Evolutionary conservation across 2,329 filamentous ascomycete genomes (phyloP).

Genomic region (Botrytis fragariae): DNA sequence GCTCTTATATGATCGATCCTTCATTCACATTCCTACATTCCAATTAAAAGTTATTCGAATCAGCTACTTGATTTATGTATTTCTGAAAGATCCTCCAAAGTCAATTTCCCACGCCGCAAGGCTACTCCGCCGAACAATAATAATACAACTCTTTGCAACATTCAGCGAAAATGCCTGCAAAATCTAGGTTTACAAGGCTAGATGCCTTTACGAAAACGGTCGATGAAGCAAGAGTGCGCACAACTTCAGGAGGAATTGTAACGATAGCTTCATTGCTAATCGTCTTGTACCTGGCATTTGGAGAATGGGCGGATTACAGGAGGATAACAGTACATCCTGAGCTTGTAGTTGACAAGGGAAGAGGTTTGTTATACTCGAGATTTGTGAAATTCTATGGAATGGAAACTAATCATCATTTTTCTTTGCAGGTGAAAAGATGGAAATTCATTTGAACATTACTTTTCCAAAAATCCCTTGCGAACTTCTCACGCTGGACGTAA

Average conservation of each 20-base stretch:
- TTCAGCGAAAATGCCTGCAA: slow-evolving; percentile 66
- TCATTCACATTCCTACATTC: neutral
- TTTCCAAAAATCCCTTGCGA: slow-evolving; percentile 95
- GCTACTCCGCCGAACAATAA: neutral
- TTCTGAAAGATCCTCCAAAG: slow-evolving; percentile 1
- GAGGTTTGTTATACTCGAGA: slow-evolving; percentile 57
- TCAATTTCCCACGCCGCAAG: slow-evolving; percentile 8
- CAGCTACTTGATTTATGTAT: slow-evolving; percentile 11
- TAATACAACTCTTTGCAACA: neutral
- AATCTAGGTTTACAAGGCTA: slow-evolving; percentile 92
- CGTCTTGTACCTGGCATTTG: slow-evolving; percentile 84
- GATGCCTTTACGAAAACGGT: slow-evolving; percentile 99
- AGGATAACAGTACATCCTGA: slow-evolving; percentile 84
- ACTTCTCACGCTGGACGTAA: slow-evolving; percentile 92
- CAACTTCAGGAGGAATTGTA: slow-evolving; percentile 91
- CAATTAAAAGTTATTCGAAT: neutral
- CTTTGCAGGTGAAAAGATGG: slow-evolving; percentile 86
- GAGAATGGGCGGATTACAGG: slow-evolving; percentile 94
- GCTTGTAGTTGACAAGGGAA: slow-evolving; percentile 91
- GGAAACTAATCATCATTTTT: slow-evolving; percentile 16
- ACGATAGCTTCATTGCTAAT: slow-evolving; percentile 87
- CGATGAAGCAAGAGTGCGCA: slow-evolving; percentile 94
- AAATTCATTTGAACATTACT: slow-evolving; percentile 95
- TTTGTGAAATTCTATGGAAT: neutral
- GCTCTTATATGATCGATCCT: neutral